phyloP scores from a whole-genome alignment of 1,284 basidiomycete species.

The Boletus nobilissimus region DNA sequence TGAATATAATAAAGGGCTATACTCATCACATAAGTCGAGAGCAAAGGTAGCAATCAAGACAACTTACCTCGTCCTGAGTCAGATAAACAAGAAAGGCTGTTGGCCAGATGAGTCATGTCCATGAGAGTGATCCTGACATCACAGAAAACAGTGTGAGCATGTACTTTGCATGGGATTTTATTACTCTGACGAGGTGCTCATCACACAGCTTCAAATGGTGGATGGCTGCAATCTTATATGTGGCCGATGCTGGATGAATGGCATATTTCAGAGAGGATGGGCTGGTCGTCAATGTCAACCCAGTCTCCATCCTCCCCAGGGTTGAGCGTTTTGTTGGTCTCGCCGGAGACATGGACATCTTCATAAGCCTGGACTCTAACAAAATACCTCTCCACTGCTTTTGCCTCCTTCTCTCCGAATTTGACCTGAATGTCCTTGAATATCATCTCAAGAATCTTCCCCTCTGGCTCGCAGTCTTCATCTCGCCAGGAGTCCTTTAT shows the following conservation, averaged over 20 bases:
- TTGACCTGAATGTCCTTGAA: slow-evolving; percentile 14
- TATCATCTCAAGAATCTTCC: slow-evolving; percentile 3
- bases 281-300: neutral
- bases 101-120: no score
- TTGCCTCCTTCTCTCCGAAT: neutral
- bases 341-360: slow-evolving; percentile 1
- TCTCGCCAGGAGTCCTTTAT: slow-evolving; percentile 31
- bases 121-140: no score
- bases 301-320: neutral
- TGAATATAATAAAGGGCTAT: slow-evolving; percentile 15
- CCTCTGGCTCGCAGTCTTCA: neutral
- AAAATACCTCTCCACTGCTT: slow-evolving; percentile 5
- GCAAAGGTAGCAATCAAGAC: no score
- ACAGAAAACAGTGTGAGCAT: neutral
- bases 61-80: no score
- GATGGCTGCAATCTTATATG: neutral
- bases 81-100: no score
- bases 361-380: slow-evolving; percentile 12
- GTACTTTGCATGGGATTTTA: slow-evolving; percentile 3
- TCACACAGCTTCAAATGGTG: neutral
- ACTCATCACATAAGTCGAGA: neutral
- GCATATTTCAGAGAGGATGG: neutral
- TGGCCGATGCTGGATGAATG: slow-evolving; percentile 7
- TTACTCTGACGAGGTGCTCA: no score
- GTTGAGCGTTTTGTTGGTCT: neutral